Evolutionary conservation across 805 yeast species (phyloP), one percentile per base, ranked within the genome.

Genomic region (Naumovozyma castellii): DNA sequence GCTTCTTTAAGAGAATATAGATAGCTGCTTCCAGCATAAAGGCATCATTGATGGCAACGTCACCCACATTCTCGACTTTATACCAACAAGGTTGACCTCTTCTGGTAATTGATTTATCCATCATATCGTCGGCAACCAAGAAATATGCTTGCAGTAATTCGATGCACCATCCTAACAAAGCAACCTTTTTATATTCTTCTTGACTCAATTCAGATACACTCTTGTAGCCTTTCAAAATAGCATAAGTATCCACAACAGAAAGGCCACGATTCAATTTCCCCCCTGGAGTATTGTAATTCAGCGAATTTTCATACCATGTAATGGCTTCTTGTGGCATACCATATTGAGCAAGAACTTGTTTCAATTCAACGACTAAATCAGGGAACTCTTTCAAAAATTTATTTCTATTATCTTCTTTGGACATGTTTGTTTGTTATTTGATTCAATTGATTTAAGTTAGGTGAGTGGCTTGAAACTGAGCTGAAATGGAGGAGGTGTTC

Each of bases 81-180:
- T 87, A 92, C 98, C 98, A 92, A 66, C 98, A 92, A 49, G 96
- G 92, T 67, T 90, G 97, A 44, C 97, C 98, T 64, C 98, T 81
- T 73, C 98, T 84, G 32, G 98, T 92, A 62, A 85, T 82, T 27
- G 95, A 84, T 51, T 78, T 77, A 64, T 92, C 98, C 98, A 92
- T 92, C 78, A 92, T 92, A 62, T 92, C 98, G 62, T 92, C 98
- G 25, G 97, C 94, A 42, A 92, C 97, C 55, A 92, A 73, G 72
- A 92, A 92, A 63, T 85, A 92, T 2, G 97, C 97, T 67, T 90
- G 98, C 51, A 90, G 71, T 49, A 92, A 72, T 68, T 92, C 98
- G 51, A 92, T 78, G 52, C 86, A 73, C 98, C 98, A 92, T 17
- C 98, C 98, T 49, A 92, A 72, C 37, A 88, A 68, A 8, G 97